phyloP scores from a whole-genome alignment of 2,329 filamentous ascomycete genomes.

The Fusarium ramigenum region DNA sequence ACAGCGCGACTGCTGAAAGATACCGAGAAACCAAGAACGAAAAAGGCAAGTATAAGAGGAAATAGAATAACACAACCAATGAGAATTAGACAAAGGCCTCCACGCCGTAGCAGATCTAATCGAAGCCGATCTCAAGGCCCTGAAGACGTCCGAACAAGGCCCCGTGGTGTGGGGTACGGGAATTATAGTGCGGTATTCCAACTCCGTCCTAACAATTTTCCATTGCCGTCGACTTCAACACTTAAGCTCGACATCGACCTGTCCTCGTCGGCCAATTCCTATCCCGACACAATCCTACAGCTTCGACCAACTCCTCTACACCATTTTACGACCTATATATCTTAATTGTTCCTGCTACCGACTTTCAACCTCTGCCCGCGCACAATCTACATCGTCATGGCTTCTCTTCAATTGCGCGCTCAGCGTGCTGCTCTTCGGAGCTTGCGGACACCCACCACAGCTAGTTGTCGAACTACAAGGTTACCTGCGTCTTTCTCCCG shows the following conservation, averaged over 20 bases:
- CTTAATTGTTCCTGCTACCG: constrained; percentile 11
- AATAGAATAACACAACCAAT: background rate
- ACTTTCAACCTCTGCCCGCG: constrained; percentile 4
- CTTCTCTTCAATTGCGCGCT: constrained; percentile 47
- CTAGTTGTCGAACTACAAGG: constrained; percentile 24
- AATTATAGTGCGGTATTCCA: constrained; percentile 39
- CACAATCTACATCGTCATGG: constrained; percentile 34
- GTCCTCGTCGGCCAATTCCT: constrained; percentile 11
- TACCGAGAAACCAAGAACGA: background rate
- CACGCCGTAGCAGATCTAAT: constrained; percentile 5
- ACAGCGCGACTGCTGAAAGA: background rate
- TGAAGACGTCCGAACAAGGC: constrained; percentile 6
- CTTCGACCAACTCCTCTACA: background rate
- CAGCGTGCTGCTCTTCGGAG: constrained; percentile 46
- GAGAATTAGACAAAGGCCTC: background rate
- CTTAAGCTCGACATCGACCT: constrained; percentile 31
- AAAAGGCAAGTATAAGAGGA: background rate
- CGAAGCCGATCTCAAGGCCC: constrained; percentile 5
- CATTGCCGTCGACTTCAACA: constrained; percentile 36
- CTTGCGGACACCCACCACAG: constrained; percentile 35
- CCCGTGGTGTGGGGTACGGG: constrained; percentile 33
- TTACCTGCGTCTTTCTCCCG: constrained; percentile 34
- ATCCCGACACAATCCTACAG: background rate
- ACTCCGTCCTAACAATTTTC: constrained; percentile 43
- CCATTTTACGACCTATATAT: background rate